Base-by-base conservation (phyloP, 768 basidiomycete species). In the Leccinum subtestaceum region DNA sequence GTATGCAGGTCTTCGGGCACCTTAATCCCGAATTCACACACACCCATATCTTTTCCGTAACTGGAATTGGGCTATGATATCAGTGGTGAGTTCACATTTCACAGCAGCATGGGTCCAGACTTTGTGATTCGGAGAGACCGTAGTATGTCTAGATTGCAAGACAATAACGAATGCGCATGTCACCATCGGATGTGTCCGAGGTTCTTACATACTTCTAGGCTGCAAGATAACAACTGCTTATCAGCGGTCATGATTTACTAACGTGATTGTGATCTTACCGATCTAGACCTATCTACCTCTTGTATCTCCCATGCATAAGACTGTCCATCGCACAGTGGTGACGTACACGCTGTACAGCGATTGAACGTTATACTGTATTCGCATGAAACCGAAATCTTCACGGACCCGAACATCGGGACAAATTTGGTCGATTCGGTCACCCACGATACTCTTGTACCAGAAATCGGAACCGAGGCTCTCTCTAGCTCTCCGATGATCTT, bases 381-480 rank as follows among this genome's bases (percentile, higher is more conserved):
- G 29, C 32, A 50, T 13, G 25, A 57, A 23, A 17, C 15, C n/a
- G 17, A 23, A 8, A 19, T 53, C 6, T 38, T 47, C 31, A 60
- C 55, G 15, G 25, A 8, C 23, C 12, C 25, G 47, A 27, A 29
- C 40, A 21, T 12, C 7, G 21, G 43, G 12, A 36, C 23, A 59
- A 25, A 51, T 25, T 31, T 48, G 23, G n/a, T 56, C 17, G 21
- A 54, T 8, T 29, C 27, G 65, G 66, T 53, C 58, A 53, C 34
- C 15, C 38, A 40, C 34, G 47, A 65, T 65, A 17, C 58, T 47
- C 31, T 53, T 56, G 15, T n/a, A 52, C 12, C 63, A 36, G 45
- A 63, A 31, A 48, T 13, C 12, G 32, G 12, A 3, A 38, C 38
- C 38, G 38, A 56, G 54, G 11, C 59, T 54, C 52, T 54, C 57